These are phyloP conservation scores for Cordyceps cateniannulata DNA, from an alignment of 2,329 filamentous ascomycete genomes.

Conservation along the genomic window DNA sequence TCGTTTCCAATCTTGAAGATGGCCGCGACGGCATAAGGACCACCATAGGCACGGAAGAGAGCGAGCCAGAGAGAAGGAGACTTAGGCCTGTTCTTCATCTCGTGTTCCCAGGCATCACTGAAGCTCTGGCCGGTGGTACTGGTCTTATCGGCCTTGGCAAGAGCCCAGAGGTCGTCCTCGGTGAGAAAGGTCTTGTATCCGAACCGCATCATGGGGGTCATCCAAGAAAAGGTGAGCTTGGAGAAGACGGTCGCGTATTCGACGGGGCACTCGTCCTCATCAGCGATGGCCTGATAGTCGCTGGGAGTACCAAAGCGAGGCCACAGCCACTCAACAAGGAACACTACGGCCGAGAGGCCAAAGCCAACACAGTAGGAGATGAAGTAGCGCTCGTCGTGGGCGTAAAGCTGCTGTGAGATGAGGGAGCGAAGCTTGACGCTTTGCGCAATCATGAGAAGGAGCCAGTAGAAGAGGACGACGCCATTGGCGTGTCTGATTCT, in stretches of 20 bases:
- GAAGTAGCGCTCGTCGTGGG: constrained; percentile 65
- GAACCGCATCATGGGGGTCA: constrained; percentile 95
- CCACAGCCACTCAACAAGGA: constrained; percentile 77
- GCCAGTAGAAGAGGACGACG: constrained; percentile 87
- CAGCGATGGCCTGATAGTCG: constrained; percentile 49
- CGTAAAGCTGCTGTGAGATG: constrained; percentile 68
- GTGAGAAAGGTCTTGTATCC: constrained; percentile 90
- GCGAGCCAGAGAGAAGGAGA: constrained; percentile 72
- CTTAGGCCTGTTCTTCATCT: constrained; percentile 61
- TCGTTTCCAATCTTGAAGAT: constrained; percentile 90
- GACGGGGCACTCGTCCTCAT: constrained; percentile 61
- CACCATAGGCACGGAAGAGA: constrained; percentile 76
- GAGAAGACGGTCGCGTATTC: constrained; percentile 96
- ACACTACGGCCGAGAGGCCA: constrained; percentile 63
- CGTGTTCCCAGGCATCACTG: constrained; percentile 66
- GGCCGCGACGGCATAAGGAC: constrained; percentile 73
- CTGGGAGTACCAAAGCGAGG: constrained; percentile 61
- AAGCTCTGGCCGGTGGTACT: constrained; percentile 64
- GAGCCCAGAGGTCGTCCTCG: constrained; percentile 91
- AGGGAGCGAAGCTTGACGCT: constrained; percentile 81
- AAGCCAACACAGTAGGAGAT: constrained; percentile 66
- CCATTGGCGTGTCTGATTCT: constrained; percentile 80
- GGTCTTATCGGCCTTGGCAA: constrained; percentile 75
- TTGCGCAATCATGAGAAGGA: constrained; percentile 73
- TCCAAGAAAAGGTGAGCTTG: constrained; percentile 91